Evolutionary conservation across 2,329 filamentous ascomycete species (phyloP).

Genomic region (Aspergillus neoniger): DNA sequence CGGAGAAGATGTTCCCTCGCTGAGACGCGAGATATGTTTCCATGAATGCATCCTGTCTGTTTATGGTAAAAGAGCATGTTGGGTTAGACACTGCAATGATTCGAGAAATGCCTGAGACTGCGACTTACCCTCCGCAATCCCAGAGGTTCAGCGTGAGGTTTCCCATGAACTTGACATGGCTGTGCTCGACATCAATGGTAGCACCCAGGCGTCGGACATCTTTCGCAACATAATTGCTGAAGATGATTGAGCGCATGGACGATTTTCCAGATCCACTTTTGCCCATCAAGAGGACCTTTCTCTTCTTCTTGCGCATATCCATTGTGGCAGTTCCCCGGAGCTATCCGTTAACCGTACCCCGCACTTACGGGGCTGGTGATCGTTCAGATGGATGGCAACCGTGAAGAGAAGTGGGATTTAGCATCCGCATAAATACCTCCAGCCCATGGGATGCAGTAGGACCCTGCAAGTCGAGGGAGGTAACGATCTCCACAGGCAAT

Average conservation of each 20-base stretch:
- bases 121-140: constrained; percentile 84
- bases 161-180: constrained; percentile 97
- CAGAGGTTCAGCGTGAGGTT: constrained; percentile 96
- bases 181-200: constrained; percentile 97
- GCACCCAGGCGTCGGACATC: constrained; percentile 90
- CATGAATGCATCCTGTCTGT: constrained; percentile 93
- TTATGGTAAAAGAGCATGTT: neutral
- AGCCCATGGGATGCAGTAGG: neutral
- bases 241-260: constrained; percentile 98
- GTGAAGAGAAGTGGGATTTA: neutral
- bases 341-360: constrained; percentile 17
- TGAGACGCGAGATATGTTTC: constrained; percentile 97
- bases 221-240: constrained; percentile 97
- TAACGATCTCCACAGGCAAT: neutral
- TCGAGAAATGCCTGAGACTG: neutral
- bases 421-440: neutral
- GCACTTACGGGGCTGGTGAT: constrained; percentile 8
- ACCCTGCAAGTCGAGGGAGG: constrained; percentile 1
- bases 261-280: constrained; percentile 98
- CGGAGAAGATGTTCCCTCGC: constrained; percentile 92
- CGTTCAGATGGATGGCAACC: neutral
- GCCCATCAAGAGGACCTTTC: constrained; percentile 86
- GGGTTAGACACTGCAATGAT: neutral
- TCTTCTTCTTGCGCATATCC: constrained; percentile 66
- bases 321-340: constrained; percentile 32